Evolutionary conservation across 208 protist genomes (phyloP).

Genomic region (Crithidia expoeki): DNA sequence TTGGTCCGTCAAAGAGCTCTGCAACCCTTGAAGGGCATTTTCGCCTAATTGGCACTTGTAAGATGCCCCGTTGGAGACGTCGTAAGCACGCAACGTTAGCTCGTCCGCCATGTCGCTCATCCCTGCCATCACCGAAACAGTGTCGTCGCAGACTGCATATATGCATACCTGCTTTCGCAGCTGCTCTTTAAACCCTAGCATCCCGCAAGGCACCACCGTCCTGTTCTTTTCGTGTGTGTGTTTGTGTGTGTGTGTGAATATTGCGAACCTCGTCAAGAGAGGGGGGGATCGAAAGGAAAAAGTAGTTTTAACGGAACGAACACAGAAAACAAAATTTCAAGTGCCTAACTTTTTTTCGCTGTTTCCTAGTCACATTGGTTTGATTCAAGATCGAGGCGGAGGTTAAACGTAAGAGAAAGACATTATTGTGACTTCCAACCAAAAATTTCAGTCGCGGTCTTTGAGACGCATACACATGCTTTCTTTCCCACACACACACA

Average conservation of each 20-base stretch:
- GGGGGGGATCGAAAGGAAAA: neutral
- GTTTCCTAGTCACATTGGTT: too few species aligned
- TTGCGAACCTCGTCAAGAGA: neutral
- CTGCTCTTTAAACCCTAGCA: slow-evolving; percentile 49
- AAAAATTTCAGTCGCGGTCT: too few species aligned
- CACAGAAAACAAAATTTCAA: neutral
- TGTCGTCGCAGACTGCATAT: slow-evolving; percentile 48
- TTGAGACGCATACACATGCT: too few species aligned
- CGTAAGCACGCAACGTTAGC: slow-evolving; percentile 59
- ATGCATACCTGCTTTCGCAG: slow-evolving; percentile 58
- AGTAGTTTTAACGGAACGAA: neutral
- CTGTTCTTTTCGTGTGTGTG: slow-evolving; percentile 7
- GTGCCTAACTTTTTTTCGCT: too few species aligned
- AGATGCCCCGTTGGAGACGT: slow-evolving; percentile 32
- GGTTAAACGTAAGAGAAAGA: too few species aligned
- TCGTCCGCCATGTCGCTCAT: slow-evolving; percentile 58
- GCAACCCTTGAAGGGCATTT: slow-evolving; percentile 35
- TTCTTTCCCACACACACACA: too few species aligned
- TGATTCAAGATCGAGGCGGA: too few species aligned
- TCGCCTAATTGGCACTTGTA: slow-evolving; percentile 66
- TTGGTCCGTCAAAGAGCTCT: slow-evolving; percentile 38
- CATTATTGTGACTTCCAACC: too few species aligned
- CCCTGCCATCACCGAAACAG: slow-evolving; percentile 60
- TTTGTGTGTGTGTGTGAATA: slow-evolving; percentile 11
- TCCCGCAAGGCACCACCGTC: neutral